Evolutionary conservation across 352 stramenopile species (phyloP), one percentile per base, ranked within the genome.

Genomic region (Pythium utonaiense): DNA sequence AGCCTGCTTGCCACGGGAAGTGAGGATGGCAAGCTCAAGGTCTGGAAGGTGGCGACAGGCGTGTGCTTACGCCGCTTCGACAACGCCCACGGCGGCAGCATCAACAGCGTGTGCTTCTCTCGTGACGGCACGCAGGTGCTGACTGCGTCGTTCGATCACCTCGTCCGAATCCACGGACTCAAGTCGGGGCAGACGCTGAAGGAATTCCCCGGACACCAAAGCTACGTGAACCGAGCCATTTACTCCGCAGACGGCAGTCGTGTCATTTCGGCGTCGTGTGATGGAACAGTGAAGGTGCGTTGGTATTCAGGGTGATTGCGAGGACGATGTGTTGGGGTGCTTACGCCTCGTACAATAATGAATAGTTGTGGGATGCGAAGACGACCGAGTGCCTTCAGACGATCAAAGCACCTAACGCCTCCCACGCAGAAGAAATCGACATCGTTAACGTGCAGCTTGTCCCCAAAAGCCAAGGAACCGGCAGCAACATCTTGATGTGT

Each of bases 161-260:
- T 89, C 16, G 77, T 92, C 53, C 90, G 93, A n/a, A 91, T 98
- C 64, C 96, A 98, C 66, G 93, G 93, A 6, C 79, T 98, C 45
- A 90, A 97, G 33, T 96, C 89, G 0, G 90, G 88, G 0, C 80
- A 93, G 58, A 93, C 88, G 24, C 64, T 98, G n/a, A 97, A 98
- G 71, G 92, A 98, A 57, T 98, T 98, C 74, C 73, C 78, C 27
- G 95, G 93, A 21, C 93, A 98, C 63, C 73, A 87, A 16, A 96
- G 91, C 33, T 98, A 96, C 61, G 90, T 98, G 24, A 97, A 97
- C 67, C 75, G 73, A 22, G 88, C 88, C 10, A 75, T 88, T n/a
- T 97, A 91, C 62, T 83, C 78, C 0, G 70, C 64, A 7, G 82
- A 96, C 48, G 79, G 70, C n/a, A 64, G 57, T 44, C 78, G 72